Conservation (phyloP, 148 eudicot genomes). For the Chenopodium suecicum region DNA sequence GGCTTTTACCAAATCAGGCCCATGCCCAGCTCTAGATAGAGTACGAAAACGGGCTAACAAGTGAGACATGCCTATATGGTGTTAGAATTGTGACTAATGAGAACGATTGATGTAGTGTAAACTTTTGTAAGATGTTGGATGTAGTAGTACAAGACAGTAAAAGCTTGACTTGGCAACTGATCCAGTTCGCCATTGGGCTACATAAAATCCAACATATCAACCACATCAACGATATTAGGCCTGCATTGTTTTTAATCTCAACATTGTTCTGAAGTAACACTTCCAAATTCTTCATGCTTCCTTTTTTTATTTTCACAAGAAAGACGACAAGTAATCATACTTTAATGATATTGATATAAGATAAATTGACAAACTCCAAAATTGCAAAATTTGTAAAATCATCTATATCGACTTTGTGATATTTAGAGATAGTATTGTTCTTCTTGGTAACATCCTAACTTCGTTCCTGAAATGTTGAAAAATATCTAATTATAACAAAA, state of each 20-base stretch:
- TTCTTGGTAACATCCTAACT: too few relatives aligned
- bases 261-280: not conserved
- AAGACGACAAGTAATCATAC: not conserved
- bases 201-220: not conserved
- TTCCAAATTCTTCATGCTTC: not conserved
- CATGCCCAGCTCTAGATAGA: too few relatives aligned
- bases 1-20: too few relatives aligned
- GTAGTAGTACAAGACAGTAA: not conserved
- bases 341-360: too few relatives aligned
- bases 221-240: not conserved
- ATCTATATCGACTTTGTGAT: too few relatives aligned
- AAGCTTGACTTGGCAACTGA: too few relatives aligned
- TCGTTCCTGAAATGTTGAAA: too few relatives aligned
- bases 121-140: not conserved
- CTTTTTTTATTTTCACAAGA: not conserved
- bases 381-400: too few relatives aligned
- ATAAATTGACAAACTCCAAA: too few relatives aligned
- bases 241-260: not conserved
- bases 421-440: too few relatives aligned
- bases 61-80: not conserved
- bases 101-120: not conserved
- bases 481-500: too few relatives aligned
- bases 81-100: not conserved
- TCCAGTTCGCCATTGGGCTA: not conserved
- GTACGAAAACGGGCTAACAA: too few relatives aligned